These are phyloP conservation scores for Falciphora oryzae DNA, from an alignment of 2,329 filamentous ascomycete genomes.

Conservation along the genomic window DNA sequence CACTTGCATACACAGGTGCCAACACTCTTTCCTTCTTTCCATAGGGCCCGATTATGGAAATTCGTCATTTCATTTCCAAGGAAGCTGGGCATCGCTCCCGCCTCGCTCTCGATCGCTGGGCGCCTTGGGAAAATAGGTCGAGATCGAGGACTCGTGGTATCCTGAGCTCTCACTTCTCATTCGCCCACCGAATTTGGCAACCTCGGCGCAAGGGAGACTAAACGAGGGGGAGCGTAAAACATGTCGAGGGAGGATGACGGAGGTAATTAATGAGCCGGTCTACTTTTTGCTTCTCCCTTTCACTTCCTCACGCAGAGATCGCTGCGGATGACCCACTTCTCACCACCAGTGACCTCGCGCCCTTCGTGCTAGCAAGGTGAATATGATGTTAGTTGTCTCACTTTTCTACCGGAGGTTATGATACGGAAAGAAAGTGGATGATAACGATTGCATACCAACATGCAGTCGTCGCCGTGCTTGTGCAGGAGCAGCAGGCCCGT, in stretches of 20 bases:
- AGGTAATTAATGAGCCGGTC: neutral
- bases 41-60: neutral
- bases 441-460: slow-evolving; percentile 51
- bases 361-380: slow-evolving; percentile 50
- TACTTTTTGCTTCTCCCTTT: neutral
- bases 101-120: too few species aligned
- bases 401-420: neutral
- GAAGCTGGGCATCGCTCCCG: too few species aligned
- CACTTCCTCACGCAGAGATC: slow-evolving; percentile 54
- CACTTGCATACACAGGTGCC: too few species aligned
- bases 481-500: slow-evolving; percentile 84
- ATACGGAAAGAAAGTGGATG: slow-evolving; percentile 4
- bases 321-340: slow-evolving; percentile 71
- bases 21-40: neutral
- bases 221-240: neutral
- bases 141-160: neutral
- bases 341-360: slow-evolving; percentile 56
- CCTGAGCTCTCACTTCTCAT: neutral
- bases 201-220: neutral
- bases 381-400: neutral
- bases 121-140: neutral
- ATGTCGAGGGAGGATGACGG: neutral
- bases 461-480: slow-evolving; percentile 81
- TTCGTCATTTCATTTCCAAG: neutral
- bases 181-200: neutral